Evolutionary conservation across 495 filamentous ascomycete species (phyloP).

Genomic region (Neurospora sp.): DNA sequence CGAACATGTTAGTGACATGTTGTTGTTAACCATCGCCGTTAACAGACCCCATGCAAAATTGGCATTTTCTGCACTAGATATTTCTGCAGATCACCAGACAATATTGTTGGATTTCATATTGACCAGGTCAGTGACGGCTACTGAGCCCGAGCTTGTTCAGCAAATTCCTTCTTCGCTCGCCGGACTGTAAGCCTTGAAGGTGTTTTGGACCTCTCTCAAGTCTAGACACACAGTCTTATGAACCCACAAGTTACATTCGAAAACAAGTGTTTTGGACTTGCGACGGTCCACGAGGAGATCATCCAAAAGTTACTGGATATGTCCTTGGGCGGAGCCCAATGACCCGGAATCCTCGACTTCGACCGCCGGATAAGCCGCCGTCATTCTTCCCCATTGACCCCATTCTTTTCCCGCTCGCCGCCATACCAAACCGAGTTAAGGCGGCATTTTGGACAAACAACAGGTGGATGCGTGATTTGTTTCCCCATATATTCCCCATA

Average conservation of each 20-base stretch:
- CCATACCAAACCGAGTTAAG: slow-evolving; percentile 1
- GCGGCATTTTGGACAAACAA: slow-evolving; percentile 5
- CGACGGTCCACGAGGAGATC: background rate
- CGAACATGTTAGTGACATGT: background rate
- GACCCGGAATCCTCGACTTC: background rate
- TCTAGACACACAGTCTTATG: background rate
- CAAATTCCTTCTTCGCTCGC: background rate
- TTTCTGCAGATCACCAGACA: background rate
- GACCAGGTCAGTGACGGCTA: background rate
- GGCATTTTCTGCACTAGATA: background rate
- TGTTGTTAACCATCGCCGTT: background rate
- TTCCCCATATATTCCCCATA: slow-evolving; percentile 24
- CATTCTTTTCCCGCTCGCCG: slow-evolving; percentile 3
- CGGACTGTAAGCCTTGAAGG: background rate
- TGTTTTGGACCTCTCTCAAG: background rate
- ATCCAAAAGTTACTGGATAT: background rate
- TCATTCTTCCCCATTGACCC: background rate
- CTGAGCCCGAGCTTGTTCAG: background rate
- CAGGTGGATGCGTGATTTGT: slow-evolving; percentile 26
- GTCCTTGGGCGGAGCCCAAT: background rate
- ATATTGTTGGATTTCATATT: background rate
- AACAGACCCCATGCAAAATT: background rate
- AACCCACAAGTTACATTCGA: background rate
- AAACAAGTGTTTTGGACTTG: background rate
- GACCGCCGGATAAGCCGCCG: background rate